phyloP scores from a whole-genome alignment of 208 protist genomes.

The Phytomonas francai region DNA sequence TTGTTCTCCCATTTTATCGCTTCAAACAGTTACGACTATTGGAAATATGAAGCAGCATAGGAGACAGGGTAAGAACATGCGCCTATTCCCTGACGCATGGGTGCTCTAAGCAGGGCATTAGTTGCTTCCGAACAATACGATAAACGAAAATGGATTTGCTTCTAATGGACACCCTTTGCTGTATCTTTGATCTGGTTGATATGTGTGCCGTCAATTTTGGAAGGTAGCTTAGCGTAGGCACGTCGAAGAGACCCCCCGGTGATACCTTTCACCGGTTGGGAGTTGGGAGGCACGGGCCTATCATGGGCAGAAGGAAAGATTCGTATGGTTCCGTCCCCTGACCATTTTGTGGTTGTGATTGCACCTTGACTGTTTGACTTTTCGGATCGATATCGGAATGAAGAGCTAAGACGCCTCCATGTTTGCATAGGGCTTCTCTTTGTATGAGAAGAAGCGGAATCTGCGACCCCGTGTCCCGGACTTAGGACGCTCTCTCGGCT shows the following conservation, averaged over 20 bases:
- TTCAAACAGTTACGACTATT: not conserved
- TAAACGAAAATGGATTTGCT: not conserved
- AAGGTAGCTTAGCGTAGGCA: not conserved
- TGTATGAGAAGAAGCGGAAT: not conserved
- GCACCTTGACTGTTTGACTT: not conserved
- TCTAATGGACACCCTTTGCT: not conserved
- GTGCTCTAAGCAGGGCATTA: not conserved
- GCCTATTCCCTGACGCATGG: not conserved
- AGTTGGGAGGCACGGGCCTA: not conserved
- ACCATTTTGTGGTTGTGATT: not conserved
- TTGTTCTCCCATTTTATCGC: not conserved
- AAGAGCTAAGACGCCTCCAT: not conserved
- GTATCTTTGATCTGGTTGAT: not conserved
- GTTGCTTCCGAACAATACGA: not conserved
- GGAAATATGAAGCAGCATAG: not conserved
- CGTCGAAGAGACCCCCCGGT: not conserved
- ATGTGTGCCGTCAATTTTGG: not conserved
- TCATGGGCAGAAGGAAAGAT: not conserved
- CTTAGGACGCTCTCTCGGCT: not conserved
- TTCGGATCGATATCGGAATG: not conserved
- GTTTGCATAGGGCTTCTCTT: not conserved
- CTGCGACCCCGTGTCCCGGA: not conserved
- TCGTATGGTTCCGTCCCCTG: not conserved
- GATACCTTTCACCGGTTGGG: not conserved
- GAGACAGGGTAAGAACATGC: not conserved